Evolutionary conservation across 2,329 filamentous ascomycete genomes (phyloP).

Genomic region (Fusarium sacchari): DNA sequence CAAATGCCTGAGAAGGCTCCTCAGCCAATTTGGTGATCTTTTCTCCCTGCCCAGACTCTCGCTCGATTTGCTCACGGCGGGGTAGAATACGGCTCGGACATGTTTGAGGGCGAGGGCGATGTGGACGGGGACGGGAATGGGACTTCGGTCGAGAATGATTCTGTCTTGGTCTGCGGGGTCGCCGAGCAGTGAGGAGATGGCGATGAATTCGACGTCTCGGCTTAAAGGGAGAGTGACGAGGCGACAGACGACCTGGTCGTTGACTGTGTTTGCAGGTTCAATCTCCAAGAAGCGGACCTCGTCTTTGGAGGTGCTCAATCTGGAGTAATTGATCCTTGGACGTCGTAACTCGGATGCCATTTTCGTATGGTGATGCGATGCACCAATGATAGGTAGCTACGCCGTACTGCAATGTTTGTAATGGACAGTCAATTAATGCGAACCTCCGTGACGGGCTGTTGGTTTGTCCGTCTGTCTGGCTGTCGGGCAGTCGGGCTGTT

Average conservation of each 20-base stretch:
- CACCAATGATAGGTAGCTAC: background rate
- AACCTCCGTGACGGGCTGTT: background rate
- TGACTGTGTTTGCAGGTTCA: constrained; percentile 41
- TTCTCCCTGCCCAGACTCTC: constrained; percentile 24
- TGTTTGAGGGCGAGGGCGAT: constrained; percentile 46
- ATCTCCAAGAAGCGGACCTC: constrained; percentile 50
- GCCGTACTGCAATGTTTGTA: too few species aligned
- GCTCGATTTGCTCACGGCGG: constrained; percentile 35
- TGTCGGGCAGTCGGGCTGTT: too few species aligned
- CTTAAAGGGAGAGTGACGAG: constrained; percentile 45
- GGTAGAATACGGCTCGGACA: constrained; percentile 48
- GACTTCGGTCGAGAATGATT: constrained; percentile 44
- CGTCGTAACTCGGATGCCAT: constrained; percentile 11
- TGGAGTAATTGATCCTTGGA: constrained; percentile 26
- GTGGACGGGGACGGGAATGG: constrained; percentile 43
- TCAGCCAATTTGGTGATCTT: constrained; percentile 26
- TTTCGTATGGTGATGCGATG: constrained; percentile 1
- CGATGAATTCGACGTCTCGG: constrained; percentile 43
- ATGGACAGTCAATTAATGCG: background rate
- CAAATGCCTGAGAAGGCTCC: constrained; percentile 13
- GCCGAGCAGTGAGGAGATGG: constrained; percentile 46
- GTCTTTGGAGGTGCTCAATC: constrained; percentile 19
- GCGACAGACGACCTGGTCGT: constrained; percentile 48
- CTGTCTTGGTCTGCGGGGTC: constrained; percentile 44
- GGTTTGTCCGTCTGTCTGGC: background rate